Evolutionary conservation across 371 early-diverging fungal species (phyloP).

Genomic region (Aphelidium insulamus): DNA sequence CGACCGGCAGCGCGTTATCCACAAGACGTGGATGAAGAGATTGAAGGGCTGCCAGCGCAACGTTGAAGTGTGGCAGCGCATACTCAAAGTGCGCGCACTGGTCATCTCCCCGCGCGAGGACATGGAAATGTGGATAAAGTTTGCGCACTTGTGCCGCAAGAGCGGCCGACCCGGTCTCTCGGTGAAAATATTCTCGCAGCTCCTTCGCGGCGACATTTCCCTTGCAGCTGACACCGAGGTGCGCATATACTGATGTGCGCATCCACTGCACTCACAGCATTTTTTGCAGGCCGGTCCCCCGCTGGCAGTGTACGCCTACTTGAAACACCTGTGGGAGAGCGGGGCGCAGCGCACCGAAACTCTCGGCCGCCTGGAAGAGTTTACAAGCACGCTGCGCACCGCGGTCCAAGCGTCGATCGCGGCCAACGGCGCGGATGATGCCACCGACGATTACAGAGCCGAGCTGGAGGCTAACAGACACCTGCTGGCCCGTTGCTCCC

Average conservation of each 20-base stretch:
- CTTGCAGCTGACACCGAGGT: background rate
- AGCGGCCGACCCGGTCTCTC: slow-evolving; percentile 60
- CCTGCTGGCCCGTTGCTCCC: slow-evolving; percentile 68
- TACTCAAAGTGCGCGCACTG: slow-evolving; percentile 67
- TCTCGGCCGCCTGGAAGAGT: slow-evolving; percentile 30
- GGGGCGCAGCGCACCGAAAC: slow-evolving; percentile 36
- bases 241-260: background rate
- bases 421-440: slow-evolving; percentile 5
- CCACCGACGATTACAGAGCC: slow-evolving; percentile 20
- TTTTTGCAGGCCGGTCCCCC: slow-evolving; percentile 26
- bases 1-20: slow-evolving; percentile 50
- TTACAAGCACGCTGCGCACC: slow-evolving; percentile 13
- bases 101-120: slow-evolving; percentile 76
- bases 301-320: slow-evolving; percentile 71
- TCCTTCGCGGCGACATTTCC: too few relatives aligned
- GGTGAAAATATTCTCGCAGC: slow-evolving; percentile 44
- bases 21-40: slow-evolving; percentile 70
- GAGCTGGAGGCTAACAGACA: slow-evolving; percentile 26
- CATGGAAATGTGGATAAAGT: slow-evolving; percentile 87
- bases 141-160: slow-evolving; percentile 81
- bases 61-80: slow-evolving; percentile 87
- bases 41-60: slow-evolving; percentile 78
- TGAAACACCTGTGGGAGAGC: slow-evolving; percentile 85
- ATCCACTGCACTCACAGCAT: slow-evolving; percentile 10
- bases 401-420: slow-evolving; percentile 1